Evolutionary conservation across 2,329 filamentous ascomycete genomes (phyloP), one percentile per base, ranked within the genome.

Genomic region (Cucurbitaria berberidis): DNA sequence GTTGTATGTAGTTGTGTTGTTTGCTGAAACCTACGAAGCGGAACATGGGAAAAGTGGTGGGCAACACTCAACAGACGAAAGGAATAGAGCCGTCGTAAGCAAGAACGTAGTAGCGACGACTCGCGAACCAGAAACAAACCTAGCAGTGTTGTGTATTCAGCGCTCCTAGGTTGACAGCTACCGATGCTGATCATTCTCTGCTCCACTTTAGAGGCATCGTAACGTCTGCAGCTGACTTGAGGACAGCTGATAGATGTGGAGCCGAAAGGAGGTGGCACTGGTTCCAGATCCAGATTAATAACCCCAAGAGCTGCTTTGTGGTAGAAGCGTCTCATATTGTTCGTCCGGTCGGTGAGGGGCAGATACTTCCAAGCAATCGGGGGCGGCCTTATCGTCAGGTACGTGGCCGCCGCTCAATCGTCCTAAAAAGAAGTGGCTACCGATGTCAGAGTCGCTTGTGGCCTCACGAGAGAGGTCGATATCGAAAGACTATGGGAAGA

Each of bases 381-480:
- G 43, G 44, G 39, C 48, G 46, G 48, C 51, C 26, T 53, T 38
- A 40, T 38, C 26, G 45, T 26, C 42, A 29, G 49, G 56, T 50
- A 70, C 69, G 64, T 69, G 68, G 62, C 64, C 56, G 57, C 55
- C 62, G 53, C 64, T 62, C 58, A 67, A 64, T 65, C 53, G 66
- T 59, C 45, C 55, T 40, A 49, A 48, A 45, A 51, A 41, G 45
- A 51, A 47, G 48, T 43, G 51, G 43, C 29, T 58, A 54, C 54
- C 54, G 51, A 51, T 38, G 29, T 41, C 40, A 57, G 51, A 53
- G 21, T 51, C 40, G 29, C 39, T 18, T 27, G 13, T 38, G 34
- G 35, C 27, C 30, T n/a, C 49, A 51, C 48, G 40, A 19, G 41
- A 40, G 40, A 40, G 30, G n/a, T 34, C 32, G 34, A 11, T 49